These are phyloP conservation scores for Talaromyces trachyspermus DNA, from an alignment of 495 filamentous ascomycete species.

Conservation along the genomic window DNA sequence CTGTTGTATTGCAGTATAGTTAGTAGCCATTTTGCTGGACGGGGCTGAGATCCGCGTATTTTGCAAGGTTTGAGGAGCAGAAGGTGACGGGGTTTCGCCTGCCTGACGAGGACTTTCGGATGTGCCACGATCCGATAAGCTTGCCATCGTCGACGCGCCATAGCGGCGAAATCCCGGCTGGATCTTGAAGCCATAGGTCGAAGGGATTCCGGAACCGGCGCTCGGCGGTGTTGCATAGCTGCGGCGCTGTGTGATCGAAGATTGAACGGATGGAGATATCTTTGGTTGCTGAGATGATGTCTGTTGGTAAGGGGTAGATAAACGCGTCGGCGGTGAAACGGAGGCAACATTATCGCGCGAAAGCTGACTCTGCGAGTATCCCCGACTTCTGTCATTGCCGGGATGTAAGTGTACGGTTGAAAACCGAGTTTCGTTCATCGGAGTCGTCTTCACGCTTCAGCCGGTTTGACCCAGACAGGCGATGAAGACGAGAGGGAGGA, in stretches of 20 bases:
- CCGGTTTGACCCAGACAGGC: slow-evolving; percentile 32
- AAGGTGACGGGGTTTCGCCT: slow-evolving; percentile 13
- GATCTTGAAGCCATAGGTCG: slow-evolving; percentile 34
- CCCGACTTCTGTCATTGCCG: slow-evolving; percentile 33
- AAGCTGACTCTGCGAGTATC: slow-evolving; percentile 20
- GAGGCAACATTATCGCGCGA: slow-evolving; percentile 22
- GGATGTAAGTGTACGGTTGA: slow-evolving; percentile 26
- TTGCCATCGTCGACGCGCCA: slow-evolving; percentile 23
- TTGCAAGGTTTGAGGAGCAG: slow-evolving; percentile 18
- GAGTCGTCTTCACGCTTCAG: slow-evolving; percentile 31
- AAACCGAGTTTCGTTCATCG: slow-evolving; percentile 12
- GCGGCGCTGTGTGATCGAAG: slow-evolving; percentile 35
- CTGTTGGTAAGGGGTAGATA: slow-evolving; percentile 23
- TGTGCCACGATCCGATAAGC: slow-evolving; percentile 12
- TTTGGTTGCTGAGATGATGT: slow-evolving; percentile 20
- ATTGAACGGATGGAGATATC: slow-evolving; percentile 33
- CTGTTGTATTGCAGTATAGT: slow-evolving; percentile 37
- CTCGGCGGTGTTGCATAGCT: slow-evolving; percentile 30
- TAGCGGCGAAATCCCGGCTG: slow-evolving; percentile 44
- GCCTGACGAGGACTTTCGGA: slow-evolving; percentile 14
- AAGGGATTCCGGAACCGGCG: slow-evolving; percentile 26
- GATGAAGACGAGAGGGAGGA: slow-evolving; percentile 29
- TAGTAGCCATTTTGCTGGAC: slow-evolving; percentile 32
- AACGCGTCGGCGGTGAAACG: slow-evolving; percentile 20
- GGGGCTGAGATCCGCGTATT: slow-evolving; percentile 32